Percentiles rank a stretch among this genome's conserved stretches.
Evolutionary conservation across 768 basidiomycete genomes (phyloP).

Genomic region (Naganishia kalamii): DNA sequence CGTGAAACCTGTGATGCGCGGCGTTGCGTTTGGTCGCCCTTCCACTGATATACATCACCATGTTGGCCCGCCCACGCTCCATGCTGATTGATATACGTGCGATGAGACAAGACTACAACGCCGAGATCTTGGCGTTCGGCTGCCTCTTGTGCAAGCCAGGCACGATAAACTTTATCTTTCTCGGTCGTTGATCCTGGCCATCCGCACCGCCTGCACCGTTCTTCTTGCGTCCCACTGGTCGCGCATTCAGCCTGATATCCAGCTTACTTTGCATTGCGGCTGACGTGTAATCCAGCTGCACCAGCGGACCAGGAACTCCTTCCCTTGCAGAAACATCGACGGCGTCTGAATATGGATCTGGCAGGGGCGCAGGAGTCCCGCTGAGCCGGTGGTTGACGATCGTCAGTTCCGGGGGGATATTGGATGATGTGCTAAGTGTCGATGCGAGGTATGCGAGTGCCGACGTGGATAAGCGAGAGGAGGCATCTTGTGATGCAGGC

Average conservation of each 20-base stretch:
- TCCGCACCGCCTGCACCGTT: neutral
- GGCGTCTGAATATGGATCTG: too few species aligned
- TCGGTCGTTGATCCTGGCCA: neutral
- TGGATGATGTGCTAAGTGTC: constrained; percentile 6
- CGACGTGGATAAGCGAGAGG: constrained; percentile 2
- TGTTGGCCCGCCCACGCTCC: too few species aligned
- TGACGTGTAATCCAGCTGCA: constrained; percentile 1
- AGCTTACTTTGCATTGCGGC: neutral
- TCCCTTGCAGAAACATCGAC: neutral
- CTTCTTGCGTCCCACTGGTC: neutral
- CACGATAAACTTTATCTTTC: constrained; percentile 5
- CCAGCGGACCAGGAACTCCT: neutral
- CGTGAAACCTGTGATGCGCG: too few species aligned
- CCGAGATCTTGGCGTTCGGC: neutral
- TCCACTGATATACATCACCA: too few species aligned
- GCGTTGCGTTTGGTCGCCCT: neutral
- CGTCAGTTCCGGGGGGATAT: constrained; percentile 1
- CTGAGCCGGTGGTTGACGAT: neutral
- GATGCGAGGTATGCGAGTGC: constrained; percentile 10
- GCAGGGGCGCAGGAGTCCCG: neutral
- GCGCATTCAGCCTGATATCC: neutral
- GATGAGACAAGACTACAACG: neutral
- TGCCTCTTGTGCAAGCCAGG: constrained; percentile 10
- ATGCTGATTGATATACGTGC: too few species aligned
- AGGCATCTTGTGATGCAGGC: neutral